Conservation (phyloP, 2,329 filamentous ascomycete genomes). For the Talaromyces islandicus region DNA sequence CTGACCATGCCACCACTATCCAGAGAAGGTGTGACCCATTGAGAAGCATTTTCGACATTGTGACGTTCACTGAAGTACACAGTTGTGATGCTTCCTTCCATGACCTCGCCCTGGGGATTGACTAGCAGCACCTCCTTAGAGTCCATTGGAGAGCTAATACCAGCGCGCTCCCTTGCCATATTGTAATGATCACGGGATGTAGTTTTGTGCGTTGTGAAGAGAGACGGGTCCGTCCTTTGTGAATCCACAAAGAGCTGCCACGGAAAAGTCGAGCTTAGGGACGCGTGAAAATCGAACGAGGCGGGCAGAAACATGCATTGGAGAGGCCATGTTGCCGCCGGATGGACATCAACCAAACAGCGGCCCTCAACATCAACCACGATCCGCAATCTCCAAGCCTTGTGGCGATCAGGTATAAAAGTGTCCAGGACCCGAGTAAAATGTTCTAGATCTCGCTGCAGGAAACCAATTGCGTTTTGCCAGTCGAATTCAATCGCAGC, state of each 20-base stretch:
- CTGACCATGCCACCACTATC: slow-evolving; percentile 75
- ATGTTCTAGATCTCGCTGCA: slow-evolving; percentile 23
- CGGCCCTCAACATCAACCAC: slow-evolving; percentile 24
- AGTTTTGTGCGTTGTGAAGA: slow-evolving; percentile 84
- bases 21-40: slow-evolving; percentile 78
- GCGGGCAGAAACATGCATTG: slow-evolving; percentile 22
- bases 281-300: not conserved
- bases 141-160: slow-evolving; percentile 41
- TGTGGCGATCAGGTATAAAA: slow-evolving; percentile 25
- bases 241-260: slow-evolving; percentile 53
- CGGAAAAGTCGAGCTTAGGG: slow-evolving; percentile 12
- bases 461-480: slow-evolving; percentile 24
- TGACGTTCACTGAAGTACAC: slow-evolving; percentile 63
- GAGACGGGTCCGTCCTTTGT: slow-evolving; percentile 44
- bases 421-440: slow-evolving; percentile 23
- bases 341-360: slow-evolving; percentile 26
- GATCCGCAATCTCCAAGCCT: slow-evolving; percentile 34
- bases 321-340: slow-evolving; percentile 20
- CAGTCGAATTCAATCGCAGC: slow-evolving; percentile 48
- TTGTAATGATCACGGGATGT: slow-evolving; percentile 68
- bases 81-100: slow-evolving; percentile 80
- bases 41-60: slow-evolving; percentile 7
- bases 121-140: slow-evolving; percentile 69
- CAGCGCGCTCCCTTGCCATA: slow-evolving; percentile 57
- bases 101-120: slow-evolving; percentile 60